A percentile compares a stretch with the other conserved stretches of the same genome.
Evolutionary conservation across 2,329 filamentous ascomycete species (phyloP).

Genomic region (Fusarium sp.): DNA sequence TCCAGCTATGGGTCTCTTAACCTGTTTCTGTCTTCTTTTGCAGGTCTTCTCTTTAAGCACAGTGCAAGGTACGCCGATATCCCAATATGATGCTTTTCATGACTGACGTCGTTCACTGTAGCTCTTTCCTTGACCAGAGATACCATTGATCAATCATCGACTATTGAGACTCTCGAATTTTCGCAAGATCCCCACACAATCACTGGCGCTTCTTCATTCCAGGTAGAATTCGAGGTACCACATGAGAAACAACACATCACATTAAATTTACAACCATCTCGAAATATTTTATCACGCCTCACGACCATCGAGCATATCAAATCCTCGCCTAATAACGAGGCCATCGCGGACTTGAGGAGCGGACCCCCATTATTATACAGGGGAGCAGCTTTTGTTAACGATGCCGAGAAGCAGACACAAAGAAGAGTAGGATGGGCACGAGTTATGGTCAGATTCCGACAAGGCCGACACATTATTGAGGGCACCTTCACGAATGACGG

Average conservation of each 20-base stretch:
- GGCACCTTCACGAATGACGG: conserved; percentile 38
- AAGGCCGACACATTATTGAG: conserved; percentile 20
- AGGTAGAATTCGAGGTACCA: conserved; percentile 28
- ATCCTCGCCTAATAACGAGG: neutral
- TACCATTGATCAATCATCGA: conserved; percentile 9
- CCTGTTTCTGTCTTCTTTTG: conserved; percentile 12
- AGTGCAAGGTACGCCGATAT: conserved; percentile 15
- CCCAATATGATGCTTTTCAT: rapidly evolving
- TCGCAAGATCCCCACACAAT: conserved; percentile 21
- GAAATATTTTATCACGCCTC: conserved; percentile 28
- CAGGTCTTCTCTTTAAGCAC: neutral
- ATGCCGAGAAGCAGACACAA: conserved; percentile 6
- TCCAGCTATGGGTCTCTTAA: conserved; percentile 24
- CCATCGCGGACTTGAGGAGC: neutral
- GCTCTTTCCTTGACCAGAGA: conserved; percentile 21
- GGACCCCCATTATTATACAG: conserved; percentile 25
- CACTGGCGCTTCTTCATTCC: conserved; percentile 17
- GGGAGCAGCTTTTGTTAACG: conserved; percentile 11
- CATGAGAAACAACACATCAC: conserved; percentile 17
- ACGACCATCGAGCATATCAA: conserved; percentile 27
- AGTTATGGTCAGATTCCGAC: conserved; percentile 27
- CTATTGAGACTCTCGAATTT: conserved; percentile 20
- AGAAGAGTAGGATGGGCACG: conserved; percentile 30
- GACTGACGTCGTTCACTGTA: conserved; percentile 8
- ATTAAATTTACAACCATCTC: conserved; percentile 27